Base-by-base conservation (phyloP, 768 basidiomycete species). In the Auricularia heimuer region DNA sequence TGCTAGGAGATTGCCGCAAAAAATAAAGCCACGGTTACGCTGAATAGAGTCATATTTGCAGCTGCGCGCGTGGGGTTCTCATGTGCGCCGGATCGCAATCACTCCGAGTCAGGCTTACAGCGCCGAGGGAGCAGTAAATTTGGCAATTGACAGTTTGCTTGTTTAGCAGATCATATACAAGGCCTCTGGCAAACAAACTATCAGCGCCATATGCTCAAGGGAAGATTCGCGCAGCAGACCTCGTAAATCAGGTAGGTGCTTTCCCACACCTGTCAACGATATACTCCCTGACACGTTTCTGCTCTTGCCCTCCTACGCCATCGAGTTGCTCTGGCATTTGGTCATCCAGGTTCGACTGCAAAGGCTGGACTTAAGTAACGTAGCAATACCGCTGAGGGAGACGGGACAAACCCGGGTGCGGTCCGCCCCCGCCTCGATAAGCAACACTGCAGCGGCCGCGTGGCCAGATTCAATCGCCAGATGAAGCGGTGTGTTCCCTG, bases 381-480 rank as follows among this genome's bases (percentile, higher is more conserved):
- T 21, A 6, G 60, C 29, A 42, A 11, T 24, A 36, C 18, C 12
- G 65, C 47, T 33, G n/a, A 7, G 7, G 12, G 61, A 35, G 35
- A 8, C 34, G 67, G 66, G 42, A 80, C 90, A 68, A 76, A 95
- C 94, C 70, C 92, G 82, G 68, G 83, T 83, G 36, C 96, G 86
- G 80, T 98, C 96, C 7, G 95, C 95, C 21, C 96, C 96, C 58
- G 93, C 95, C 73, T 96, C 92, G 66, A 99, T 96, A 62, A 99
- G 81, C 62, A 90, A 74, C 2, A 94, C 90, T 10, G 96, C 96
- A 16, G 87, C 90, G 72, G 93, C 88, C 14, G 92, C 96, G 72
- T 98, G 91, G 18, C 88, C 96, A 63, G 91, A 94, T 71, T 99
- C 96, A 88, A 99, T 90, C 18, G 96, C 95, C 37, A 99, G 84